Evolutionary conservation across 2,329 filamentous ascomycete species (phyloP), one percentile per base, ranked within the genome.

Genomic region (Cercospora sojina): DNA sequence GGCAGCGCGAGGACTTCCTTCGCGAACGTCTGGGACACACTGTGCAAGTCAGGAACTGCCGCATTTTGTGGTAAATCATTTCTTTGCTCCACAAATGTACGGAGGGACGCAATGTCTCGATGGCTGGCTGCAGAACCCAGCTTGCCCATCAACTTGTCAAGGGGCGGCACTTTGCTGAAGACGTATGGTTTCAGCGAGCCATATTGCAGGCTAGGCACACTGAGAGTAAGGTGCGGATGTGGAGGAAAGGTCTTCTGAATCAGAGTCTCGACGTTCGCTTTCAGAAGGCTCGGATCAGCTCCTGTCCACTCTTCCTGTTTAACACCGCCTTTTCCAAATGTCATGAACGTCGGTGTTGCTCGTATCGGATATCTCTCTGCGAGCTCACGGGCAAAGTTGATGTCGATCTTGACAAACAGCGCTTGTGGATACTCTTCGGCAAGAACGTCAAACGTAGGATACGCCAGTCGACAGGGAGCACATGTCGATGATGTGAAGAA

Each of bases 401-500:
- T 88, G 75, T 98, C 93, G 12, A 96, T 88, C 75, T 96, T 95
- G 80, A 97, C 88, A 57, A 97, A 85, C 0, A 87, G 81, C 3
- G 88, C 89, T 71, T 89, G 89, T 32, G 85, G 80, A 29, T 89
- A 84, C 75, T 96, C 90, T 27, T 85, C 86, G 1, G 93, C 93
- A 0, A 97, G 83, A 70, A 91, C 84, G 67, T 96, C 90, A 74
- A 92, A 98, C 0, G 89, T 79, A 1, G 93, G 92, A 73, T 97
- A 96, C 2, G 94, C 85, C 16, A 87, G 80, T 77, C 91, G 94
- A 84, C 94, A 97, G 0, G 93, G 93, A 0, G 88, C 86, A 75
- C 93, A 97, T 2, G 90, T 95, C 2, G 90, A 87, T 3, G 92
- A 96, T 0, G 94, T 97, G 80, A 98, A 98, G 82, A 97, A 97